Percentiles rank a stretch among this genome's conserved stretches.
phyloP scores from a whole-genome alignment of 2,329 filamentous ascomycete genomes.

The Colletotrichum spinosum region DNA sequence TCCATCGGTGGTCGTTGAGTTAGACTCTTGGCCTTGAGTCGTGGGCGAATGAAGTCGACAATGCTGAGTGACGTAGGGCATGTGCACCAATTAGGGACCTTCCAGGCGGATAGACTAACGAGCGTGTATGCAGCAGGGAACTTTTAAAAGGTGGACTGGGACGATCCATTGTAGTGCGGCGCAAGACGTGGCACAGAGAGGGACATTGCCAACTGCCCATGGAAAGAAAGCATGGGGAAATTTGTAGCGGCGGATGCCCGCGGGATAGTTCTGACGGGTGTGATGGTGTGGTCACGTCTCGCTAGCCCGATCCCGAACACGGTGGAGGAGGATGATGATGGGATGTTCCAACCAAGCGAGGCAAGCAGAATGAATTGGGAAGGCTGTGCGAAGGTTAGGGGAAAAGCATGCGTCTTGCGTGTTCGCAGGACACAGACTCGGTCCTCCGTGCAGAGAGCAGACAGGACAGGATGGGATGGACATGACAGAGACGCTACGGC shows the following conservation, averaged over 20 bases:
- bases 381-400: constrained; percentile 9
- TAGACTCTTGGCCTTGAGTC: constrained; percentile 33
- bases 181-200: no score
- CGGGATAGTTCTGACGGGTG: neutral
- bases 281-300: constrained; percentile 8
- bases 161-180: neutral
- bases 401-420: no score
- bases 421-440: constrained; percentile 2
- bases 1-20: constrained; percentile 33
- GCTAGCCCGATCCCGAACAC: neutral
- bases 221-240: no score
- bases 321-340: constrained; percentile 11
- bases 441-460: neutral
- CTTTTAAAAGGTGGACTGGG: constrained; percentile 14
- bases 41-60: constrained; percentile 24
- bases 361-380: constrained; percentile 12
- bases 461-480: constrained; percentile 13
- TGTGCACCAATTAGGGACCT: constrained; percentile 11
- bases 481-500: neutral
- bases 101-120: neutral
- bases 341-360: constrained; percentile 23
- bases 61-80: constrained; percentile 28
- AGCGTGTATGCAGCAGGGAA: constrained; percentile 14
- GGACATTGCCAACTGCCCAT: no score
- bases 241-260: neutral